A percentile compares a stretch with the other conserved stretches of the same genome.
These are phyloP conservation scores for Alternaria rosae DNA, from an alignment of 2,329 filamentous ascomycete species.

Conservation along the genomic window DNA sequence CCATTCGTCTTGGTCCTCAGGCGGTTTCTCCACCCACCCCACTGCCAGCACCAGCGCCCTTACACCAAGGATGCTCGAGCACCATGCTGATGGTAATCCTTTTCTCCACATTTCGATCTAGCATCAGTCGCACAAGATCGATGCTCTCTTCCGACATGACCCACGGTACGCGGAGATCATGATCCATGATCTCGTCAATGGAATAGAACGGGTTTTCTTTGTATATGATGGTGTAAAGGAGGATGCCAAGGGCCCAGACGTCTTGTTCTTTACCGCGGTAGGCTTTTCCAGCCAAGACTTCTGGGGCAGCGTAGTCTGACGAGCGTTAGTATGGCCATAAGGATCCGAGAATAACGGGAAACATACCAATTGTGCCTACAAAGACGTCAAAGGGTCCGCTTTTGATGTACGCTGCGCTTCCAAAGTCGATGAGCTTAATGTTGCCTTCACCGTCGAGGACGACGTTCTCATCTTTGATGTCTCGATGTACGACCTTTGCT, in stretches of 20 bases:
- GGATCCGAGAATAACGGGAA: not conserved
- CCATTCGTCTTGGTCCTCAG: not conserved
- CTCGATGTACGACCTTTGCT: slow-evolving; percentile 90
- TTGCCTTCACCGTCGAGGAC: slow-evolving; percentile 93
- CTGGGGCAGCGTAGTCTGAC: slow-evolving; percentile 95
- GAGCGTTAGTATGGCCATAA: slow-evolving; percentile 11
- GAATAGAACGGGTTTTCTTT: slow-evolving; percentile 99
- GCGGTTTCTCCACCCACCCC: not conserved
- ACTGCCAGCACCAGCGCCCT: slow-evolving; percentile 13
- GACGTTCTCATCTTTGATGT: slow-evolving; percentile 99
- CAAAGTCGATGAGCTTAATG: slow-evolving; percentile 98
- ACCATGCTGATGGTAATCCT: slow-evolving; percentile 89
- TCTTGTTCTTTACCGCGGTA: slow-evolving; percentile 98
- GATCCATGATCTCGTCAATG: slow-evolving; percentile 99
- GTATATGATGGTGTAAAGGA: slow-evolving; percentile 98
- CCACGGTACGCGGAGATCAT: slow-evolving; percentile 89
- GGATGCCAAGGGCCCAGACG: slow-evolving; percentile 95
- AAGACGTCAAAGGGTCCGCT: slow-evolving; percentile 98
- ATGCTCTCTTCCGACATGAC: slow-evolving; percentile 91
- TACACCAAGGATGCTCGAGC: slow-evolving; percentile 85
- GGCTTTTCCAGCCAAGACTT: slow-evolving; percentile 89
- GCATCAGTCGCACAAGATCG: slow-evolving; percentile 88
- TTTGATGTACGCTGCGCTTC: slow-evolving; percentile 97
- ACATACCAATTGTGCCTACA: slow-evolving; percentile 94
- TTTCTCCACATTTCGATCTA: slow-evolving; percentile 84